Base-by-base conservation (phyloP, 73 alveolate genomes). In the Vitrella brassicaformis region DNA sequence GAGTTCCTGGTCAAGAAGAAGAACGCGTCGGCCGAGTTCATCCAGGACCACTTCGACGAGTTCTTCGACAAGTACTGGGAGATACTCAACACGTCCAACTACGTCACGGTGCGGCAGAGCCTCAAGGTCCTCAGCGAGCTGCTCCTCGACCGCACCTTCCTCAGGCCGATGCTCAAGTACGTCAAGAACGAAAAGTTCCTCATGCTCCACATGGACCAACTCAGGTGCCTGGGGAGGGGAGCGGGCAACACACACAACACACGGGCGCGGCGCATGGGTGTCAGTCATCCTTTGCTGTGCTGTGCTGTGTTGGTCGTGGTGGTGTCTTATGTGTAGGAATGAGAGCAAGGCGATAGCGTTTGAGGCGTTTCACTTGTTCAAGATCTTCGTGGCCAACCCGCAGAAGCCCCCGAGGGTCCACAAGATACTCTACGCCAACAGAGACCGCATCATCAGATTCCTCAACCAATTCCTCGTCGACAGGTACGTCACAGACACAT, bases 361-460 rank as follows among this genome's bases (percentile, higher is more conserved):
- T 31, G 67, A 75, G 75, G 82, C 82, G 47, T 75, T 75, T 28
- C 82, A 75, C 67, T 30, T 75, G 25, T 75, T 75, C 82, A 75
- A 75, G 82, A 75, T 75, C 65, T 75, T 75, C 31, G 82, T 67
- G 70, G 82, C 82, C 7, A 75, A 75, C 30, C 82, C 82, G 8
- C 18, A 31, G 9, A 25, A 66, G 9, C 75, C 74, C 0, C 64
- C 65, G 10, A 70, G 75, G 19, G 75, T 75, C 30, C 75, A 66
- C 8, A 28, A 68, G 28, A 75, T 75, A 28, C 71, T 75, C 32
- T 66, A 7, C 74, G 46, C 31, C 65, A 75, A 75, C 75, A 75
- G 67, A 75, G 82, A 39, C 56, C 4, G 14, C 22, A 4, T 39
- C 22, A 4, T 39, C 22, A 39, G 14, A 14, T 39, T 8, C 56